A percentile compares a stretch with the other conserved stretches of the same genome.
Evolutionary conservation across 495 filamentous ascomycete genomes (phyloP).

Genomic region (Trichoderma erinaceum): DNA sequence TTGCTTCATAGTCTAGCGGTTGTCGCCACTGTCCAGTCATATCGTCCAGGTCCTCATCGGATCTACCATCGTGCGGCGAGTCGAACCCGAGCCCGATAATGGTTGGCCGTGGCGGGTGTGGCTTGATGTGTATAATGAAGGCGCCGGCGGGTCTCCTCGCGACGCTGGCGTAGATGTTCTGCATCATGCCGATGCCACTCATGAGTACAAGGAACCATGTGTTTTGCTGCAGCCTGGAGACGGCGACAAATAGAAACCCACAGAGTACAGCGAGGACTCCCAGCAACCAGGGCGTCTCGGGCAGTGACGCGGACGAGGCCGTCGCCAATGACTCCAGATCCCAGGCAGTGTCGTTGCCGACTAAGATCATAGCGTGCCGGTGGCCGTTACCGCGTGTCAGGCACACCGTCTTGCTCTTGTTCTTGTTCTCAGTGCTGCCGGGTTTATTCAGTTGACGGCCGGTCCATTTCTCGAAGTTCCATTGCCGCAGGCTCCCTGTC

Average conservation of each 20-base stretch:
- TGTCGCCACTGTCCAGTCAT: neutral
- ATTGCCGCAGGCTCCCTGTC: constrained; percentile 38
- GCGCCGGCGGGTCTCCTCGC: neutral
- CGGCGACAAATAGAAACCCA: neutral
- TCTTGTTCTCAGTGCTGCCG: neutral
- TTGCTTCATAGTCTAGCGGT: neutral
- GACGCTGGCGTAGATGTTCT: neutral
- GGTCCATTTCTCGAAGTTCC: constrained; percentile 46
- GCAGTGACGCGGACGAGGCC: too few relatives aligned
- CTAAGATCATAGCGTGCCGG: constrained; percentile 40
- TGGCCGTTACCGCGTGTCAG: constrained; percentile 42
- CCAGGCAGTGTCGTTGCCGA: too few relatives aligned
- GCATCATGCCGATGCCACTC: neutral
- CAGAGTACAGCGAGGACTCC: too few relatives aligned
- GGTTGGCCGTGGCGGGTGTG: neutral
- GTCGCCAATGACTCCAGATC: too few relatives aligned
- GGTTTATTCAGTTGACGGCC: constrained; percentile 23
- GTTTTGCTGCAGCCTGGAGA: neutral
- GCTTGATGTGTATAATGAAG: neutral
- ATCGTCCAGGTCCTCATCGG: neutral
- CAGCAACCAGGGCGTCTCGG: neutral
- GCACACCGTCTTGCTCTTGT: constrained; percentile 26
- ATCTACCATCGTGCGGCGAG: neutral
- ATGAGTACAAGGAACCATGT: neutral
- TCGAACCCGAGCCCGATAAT: neutral